Conservation (phyloP, 768 basidiomycete species). For the Lactarius quietus region DNA sequence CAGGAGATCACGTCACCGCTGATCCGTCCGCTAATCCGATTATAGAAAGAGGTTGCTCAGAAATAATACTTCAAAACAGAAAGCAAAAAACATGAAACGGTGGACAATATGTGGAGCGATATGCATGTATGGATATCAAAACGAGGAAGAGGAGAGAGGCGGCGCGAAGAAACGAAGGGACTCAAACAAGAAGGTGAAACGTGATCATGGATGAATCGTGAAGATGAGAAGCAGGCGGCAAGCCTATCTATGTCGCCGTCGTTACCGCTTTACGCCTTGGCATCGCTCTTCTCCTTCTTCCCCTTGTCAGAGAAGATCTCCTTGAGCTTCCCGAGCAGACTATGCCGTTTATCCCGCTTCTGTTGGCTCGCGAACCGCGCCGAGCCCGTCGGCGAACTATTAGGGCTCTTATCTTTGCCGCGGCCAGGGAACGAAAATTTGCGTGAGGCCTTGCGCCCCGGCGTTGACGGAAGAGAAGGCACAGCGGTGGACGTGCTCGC, state of each 20-base stretch:
- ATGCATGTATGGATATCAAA: slow-evolving; percentile 1
- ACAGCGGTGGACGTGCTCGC: slow-evolving; percentile 10
- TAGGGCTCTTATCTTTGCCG: slow-evolving; percentile 16
- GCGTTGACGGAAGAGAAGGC: slow-evolving; percentile 1
- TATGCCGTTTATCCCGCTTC: slow-evolving; percentile 26
- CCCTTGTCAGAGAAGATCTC: slow-evolving; percentile 25
- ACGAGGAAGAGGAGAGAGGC: neutral
- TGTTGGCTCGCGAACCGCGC: slow-evolving; percentile 21
- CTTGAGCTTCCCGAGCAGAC: slow-evolving; percentile 24
- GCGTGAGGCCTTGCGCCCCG: slow-evolving; percentile 10
- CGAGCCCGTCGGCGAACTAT: slow-evolving; percentile 18
- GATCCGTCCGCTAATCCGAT: neutral
- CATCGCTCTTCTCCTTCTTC: slow-evolving; percentile 21
- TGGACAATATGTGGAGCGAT: neutral
- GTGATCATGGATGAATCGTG: slow-evolving; percentile 7
- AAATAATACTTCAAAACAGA: neutral
- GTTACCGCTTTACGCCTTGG: slow-evolving; percentile 17
- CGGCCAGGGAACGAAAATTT: slow-evolving; percentile 21
- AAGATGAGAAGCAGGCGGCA: neutral
- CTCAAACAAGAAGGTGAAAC: neutral
- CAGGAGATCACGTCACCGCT: neutral
- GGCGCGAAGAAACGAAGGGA: neutral
- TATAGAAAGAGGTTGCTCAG: neutral
- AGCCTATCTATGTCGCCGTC: neutral
- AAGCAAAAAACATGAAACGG: neutral